These are phyloP conservation scores for Telfairia occidentalis DNA, from an alignment of 331 rosid species.

Conservation along the genomic window DNA sequence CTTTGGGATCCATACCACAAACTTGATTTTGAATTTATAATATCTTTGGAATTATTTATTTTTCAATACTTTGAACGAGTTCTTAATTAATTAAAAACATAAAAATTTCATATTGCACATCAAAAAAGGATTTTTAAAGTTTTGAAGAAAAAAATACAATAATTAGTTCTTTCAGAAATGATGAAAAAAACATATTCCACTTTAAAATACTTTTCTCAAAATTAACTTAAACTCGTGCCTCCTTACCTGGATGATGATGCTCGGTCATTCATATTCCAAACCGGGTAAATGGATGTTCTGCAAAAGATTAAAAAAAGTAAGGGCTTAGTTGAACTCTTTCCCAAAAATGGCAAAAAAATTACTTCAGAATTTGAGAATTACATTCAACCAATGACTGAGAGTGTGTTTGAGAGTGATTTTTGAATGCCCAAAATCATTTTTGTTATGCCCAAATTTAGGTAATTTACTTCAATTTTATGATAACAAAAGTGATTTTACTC, in stretches of 20 bases:
- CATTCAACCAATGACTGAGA: too few species aligned
- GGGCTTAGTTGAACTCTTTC: neutral
- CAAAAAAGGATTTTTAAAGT: too few species aligned
- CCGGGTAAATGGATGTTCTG: neutral
- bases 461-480: too few species aligned
- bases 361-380: neutral
- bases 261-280: neutral
- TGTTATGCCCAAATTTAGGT: too few species aligned
- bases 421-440: too few species aligned
- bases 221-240: neutral
- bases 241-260: neutral
- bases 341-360: neutral
- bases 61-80: neutral
- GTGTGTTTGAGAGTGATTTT: too few species aligned
- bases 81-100: too few species aligned
- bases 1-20: neutral
- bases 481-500: too few species aligned
- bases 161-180: neutral
- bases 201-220: neutral
- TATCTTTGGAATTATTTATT: too few species aligned
- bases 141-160: neutral
- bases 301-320: neutral
- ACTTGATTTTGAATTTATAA: neutral
- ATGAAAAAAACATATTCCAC: neutral
- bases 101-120: too few species aligned